Conservation (phyloP, 2,329 filamentous ascomycete species). For the Gremmenia infestans region DNA sequence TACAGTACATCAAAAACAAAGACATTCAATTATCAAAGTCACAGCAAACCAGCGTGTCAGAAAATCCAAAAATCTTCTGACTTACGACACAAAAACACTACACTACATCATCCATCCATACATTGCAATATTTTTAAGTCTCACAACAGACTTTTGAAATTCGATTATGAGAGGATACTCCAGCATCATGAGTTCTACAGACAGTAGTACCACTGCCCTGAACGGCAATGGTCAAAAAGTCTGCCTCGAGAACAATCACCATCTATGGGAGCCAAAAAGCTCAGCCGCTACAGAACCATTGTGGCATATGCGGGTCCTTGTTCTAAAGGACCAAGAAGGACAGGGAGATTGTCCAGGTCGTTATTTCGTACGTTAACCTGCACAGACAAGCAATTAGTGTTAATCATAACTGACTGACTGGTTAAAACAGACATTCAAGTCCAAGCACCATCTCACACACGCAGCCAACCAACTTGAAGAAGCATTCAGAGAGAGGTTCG, state of each 20-base stretch:
- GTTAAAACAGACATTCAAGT: constrained; percentile 21
- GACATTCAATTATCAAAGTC: not conserved
- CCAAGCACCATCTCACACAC: constrained; percentile 20
- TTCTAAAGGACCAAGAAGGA: constrained; percentile 22
- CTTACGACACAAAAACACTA: constrained; percentile 16
- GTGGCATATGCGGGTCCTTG: constrained; percentile 22
- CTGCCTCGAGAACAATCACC: constrained; percentile 14
- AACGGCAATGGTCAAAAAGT: constrained; percentile 22
- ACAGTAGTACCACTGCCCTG: constrained; percentile 10
- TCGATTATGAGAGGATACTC: constrained; percentile 20
- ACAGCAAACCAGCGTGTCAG: not conserved
- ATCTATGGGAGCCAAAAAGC: constrained; percentile 18
- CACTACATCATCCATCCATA: constrained; percentile 8
- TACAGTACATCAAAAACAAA: constrained; percentile 3
- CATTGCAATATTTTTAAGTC: constrained; percentile 4
- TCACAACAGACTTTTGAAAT: constrained; percentile 2
- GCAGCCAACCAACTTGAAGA: constrained; percentile 23
- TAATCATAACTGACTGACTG: constrained; percentile 4
- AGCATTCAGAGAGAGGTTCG: constrained; percentile 19
- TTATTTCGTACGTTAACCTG: constrained; percentile 19
- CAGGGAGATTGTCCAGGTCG: constrained; percentile 19
- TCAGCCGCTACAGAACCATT: constrained; percentile 9
- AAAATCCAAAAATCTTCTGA: constrained; percentile 11
- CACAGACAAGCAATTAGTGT: not conserved
- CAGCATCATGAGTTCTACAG: constrained; percentile 16